Percentiles rank a stretch among this genome's conserved stretches.
phyloP scores from a whole-genome alignment of 495 filamentous ascomycete genomes.

The Cladorrhinum samala region DNA sequence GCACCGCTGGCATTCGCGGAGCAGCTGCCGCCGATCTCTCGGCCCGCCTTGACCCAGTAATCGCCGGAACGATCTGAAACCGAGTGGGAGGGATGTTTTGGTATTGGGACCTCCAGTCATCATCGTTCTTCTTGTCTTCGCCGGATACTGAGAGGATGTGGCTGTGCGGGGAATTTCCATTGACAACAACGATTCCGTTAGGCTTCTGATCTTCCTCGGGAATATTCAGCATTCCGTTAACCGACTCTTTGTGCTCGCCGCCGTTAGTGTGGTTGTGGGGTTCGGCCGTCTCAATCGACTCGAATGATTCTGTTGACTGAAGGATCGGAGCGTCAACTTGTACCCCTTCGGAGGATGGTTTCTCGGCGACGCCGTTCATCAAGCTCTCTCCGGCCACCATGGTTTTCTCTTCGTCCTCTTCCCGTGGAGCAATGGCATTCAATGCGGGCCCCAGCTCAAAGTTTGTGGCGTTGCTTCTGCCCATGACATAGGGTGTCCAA shows the following conservation, averaged over 20 bases:
- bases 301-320: constrained; percentile 40
- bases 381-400: constrained; percentile 24
- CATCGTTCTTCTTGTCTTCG: constrained; percentile 26
- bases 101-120: constrained; percentile 36
- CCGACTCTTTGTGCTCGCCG: background rate
- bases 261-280: background rate
- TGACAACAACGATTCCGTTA: constrained; percentile 17
- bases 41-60: constrained; percentile 34
- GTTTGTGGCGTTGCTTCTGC: constrained; percentile 71
- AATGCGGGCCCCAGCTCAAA: constrained; percentile 79
- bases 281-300: constrained; percentile 11
- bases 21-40: constrained; percentile 27
- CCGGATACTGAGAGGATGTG: constrained; percentile 21
- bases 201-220: constrained; percentile 11
- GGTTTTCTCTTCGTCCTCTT: constrained; percentile 57
- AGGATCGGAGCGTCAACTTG: constrained; percentile 24
- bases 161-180: constrained; percentile 22
- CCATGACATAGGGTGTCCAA: constrained; percentile 99
- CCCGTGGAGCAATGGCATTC: constrained; percentile 80
- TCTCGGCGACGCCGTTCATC: constrained; percentile 20
- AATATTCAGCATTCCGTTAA: background rate
- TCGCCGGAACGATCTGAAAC: constrained; percentile 79
- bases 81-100: constrained; percentile 64
- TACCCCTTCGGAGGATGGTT: constrained; percentile 13
- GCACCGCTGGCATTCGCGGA: constrained; percentile 25